Evolutionary conservation across 2,329 filamentous ascomycete genomes (phyloP).

Genomic region (Aspergillus sp.): DNA sequence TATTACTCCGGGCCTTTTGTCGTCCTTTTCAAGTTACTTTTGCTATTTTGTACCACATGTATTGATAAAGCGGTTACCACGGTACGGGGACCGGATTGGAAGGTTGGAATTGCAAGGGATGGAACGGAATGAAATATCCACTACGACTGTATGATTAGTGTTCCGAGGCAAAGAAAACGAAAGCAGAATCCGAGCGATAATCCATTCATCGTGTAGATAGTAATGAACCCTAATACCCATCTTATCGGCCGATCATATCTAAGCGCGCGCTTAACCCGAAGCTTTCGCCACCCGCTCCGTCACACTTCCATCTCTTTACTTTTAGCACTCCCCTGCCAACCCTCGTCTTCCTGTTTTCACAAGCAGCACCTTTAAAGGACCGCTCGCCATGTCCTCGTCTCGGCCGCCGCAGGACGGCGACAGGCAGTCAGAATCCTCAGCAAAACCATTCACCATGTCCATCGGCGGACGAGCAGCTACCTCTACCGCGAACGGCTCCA

Average conservation of each 20-base stretch:
- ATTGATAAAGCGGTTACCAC: constrained; percentile 20
- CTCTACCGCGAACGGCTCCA: constrained; percentile 32
- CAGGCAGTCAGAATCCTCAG: constrained; percentile 5
- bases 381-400: constrained; percentile 17
- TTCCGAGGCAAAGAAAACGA: background rate
- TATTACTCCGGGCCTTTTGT: background rate
- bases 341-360: constrained; percentile 1
- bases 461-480: constrained; percentile 20
- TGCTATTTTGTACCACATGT: constrained; percentile 22
- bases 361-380: background rate
- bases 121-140: constrained; percentile 26
- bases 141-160: constrained; percentile 33
- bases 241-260: background rate
- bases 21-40: constrained; percentile 6
- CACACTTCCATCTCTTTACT: background rate
- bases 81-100: constrained; percentile 17
- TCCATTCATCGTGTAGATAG: background rate
- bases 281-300: constrained; percentile 15
- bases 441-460: constrained; percentile 44
- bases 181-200: background rate
- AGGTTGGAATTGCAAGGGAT: constrained; percentile 23
- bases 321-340: background rate
- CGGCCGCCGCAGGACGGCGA: constrained; percentile 11
- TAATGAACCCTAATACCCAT: background rate
- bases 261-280: constrained; percentile 20